Conservation (phyloP, 1,284 basidiomycete species). For the Cryptococcus sp. region DNA sequence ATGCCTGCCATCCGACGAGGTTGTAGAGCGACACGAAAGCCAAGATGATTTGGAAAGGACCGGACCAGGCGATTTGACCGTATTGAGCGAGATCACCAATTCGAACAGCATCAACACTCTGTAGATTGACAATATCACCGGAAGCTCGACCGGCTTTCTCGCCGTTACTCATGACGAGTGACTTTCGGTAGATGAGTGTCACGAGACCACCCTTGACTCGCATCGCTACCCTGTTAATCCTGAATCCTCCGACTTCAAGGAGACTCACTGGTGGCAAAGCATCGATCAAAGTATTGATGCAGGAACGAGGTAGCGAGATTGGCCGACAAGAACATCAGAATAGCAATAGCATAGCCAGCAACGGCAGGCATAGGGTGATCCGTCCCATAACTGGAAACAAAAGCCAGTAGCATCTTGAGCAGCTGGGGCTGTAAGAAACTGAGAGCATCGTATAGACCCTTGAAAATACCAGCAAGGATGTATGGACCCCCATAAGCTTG, state of each 20-base stretch:
- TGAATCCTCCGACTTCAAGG: not conserved
- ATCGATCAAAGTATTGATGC: constrained; percentile 66
- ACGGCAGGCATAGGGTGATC: constrained; percentile 35
- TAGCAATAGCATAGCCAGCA: constrained; percentile 70
- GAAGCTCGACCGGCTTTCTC: constrained; percentile 68
- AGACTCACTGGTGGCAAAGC: constrained; percentile 53
- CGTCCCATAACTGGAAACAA: constrained; percentile 65
- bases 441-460: constrained; percentile 72
- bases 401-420: constrained; percentile 71
- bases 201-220: constrained; percentile 83
- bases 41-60: constrained; percentile 62
- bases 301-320: constrained; percentile 74
- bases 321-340: constrained; percentile 73
- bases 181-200: constrained; percentile 78
- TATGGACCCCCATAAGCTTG: constrained; percentile 76
- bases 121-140: constrained; percentile 91
- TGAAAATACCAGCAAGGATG: constrained; percentile 61
- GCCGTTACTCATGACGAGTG: constrained; percentile 76
- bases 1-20: constrained; percentile 85
- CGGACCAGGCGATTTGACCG: constrained; percentile 54
- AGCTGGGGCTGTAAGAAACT: constrained; percentile 87
- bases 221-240: constrained; percentile 62
- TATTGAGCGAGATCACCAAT: constrained; percentile 85
- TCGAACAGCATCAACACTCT: constrained; percentile 75
- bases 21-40: constrained; percentile 86